Conservation (phyloP, 106 monocot genomes). For the Dendrobium officinale region DNA sequence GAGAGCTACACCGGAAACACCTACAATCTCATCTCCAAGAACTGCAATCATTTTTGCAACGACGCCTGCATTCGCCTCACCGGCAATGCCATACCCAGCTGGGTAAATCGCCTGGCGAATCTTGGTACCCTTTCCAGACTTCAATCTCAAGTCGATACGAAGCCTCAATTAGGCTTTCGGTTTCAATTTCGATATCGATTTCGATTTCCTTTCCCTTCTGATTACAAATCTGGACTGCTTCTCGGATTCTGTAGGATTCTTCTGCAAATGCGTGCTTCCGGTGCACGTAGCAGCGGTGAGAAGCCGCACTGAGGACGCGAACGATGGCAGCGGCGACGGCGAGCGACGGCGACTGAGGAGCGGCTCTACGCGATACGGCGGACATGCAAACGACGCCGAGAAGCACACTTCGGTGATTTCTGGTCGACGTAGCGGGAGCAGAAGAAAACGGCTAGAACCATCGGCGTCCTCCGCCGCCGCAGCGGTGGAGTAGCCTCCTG, state of each 20-base stretch:
- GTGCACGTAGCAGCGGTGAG: slow-evolving; percentile 40
- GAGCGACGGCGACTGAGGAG: slow-evolving; percentile 36
- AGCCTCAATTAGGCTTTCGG: not conserved
- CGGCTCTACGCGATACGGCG: not conserved
- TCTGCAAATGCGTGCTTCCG: slow-evolving; percentile 77
- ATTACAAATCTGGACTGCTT: not conserved
- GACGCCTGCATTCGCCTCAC: slow-evolving; percentile 62
- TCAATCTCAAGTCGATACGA: not conserved
- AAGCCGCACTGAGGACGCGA: slow-evolving; percentile 17
- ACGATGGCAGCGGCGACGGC: slow-evolving; percentile 3
- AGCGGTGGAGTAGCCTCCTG: not conserved
- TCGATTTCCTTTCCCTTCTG: not conserved
- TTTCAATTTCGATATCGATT: not conserved
- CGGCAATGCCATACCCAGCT: slow-evolving; percentile 60
- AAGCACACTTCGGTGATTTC: not conserved
- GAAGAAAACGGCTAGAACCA: not conserved
- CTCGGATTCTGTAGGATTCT: slow-evolving; percentile 30
- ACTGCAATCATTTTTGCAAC: slow-evolving; percentile 98
- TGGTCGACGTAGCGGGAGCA: not conserved
- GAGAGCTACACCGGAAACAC: slow-evolving; percentile 55
- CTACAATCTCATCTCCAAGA: slow-evolving; percentile 85
- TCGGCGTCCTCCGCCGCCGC: not conserved
- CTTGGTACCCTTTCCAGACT: slow-evolving; percentile 28
- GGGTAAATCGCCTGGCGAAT: slow-evolving; percentile 94
- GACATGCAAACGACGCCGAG: not conserved